Conservation (phyloP, 2,329 filamentous ascomycete genomes). For the Sarocladiaceae sp. region DNA sequence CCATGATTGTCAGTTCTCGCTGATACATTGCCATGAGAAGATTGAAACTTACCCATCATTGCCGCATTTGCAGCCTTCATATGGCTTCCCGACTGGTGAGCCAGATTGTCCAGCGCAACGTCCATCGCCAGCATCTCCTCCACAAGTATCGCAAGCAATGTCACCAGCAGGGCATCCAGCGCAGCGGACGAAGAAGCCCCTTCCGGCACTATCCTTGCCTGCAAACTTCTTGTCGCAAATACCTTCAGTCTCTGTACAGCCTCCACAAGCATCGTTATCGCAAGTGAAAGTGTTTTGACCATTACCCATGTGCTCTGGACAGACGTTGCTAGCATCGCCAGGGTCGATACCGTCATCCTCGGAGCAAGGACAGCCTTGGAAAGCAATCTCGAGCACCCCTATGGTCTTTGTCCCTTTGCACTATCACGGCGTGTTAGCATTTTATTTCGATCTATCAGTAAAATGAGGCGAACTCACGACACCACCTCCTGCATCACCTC, state of each 20-base stretch:
- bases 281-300: not conserved
- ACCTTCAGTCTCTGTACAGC: not conserved
- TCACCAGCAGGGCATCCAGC: conserved; percentile 1
- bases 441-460: not conserved
- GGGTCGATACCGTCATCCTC: not conserved
- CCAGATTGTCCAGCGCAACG: not conserved
- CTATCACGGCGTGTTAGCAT: not conserved
- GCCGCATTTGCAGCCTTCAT: not conserved
- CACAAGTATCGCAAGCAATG: not conserved
- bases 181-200: not conserved
- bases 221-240: not conserved
- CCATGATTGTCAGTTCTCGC: not conserved
- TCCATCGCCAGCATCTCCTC: not conserved
- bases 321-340: not conserved
- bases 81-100: not conserved
- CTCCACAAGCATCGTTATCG: not conserved
- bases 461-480: not conserved
- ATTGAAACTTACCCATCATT: not conserved
- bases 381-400: not conserved
- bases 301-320: not conserved
- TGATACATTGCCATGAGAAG: no score
- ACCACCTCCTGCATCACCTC: not conserved
- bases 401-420: not conserved
- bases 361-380: not conserved
- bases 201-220: not conserved